phyloP scores from a whole-genome alignment of 306 rosid genomes.

The Carpinus fangiana region DNA sequence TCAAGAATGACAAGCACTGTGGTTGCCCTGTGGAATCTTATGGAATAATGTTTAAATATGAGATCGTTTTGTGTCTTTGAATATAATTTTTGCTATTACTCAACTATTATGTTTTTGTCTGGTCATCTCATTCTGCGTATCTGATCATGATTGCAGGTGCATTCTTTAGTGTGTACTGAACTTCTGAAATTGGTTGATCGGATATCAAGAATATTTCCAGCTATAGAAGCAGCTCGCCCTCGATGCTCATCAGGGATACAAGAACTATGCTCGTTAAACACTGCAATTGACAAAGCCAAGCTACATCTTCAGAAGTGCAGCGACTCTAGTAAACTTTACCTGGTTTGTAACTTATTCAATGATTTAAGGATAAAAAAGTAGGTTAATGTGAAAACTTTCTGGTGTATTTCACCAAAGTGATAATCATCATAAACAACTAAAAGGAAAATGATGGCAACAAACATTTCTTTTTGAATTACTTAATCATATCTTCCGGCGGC shows the following conservation, averaged over 20 bases:
- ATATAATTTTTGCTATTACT: slow-evolving; percentile 12
- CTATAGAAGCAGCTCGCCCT: slow-evolving; percentile 80
- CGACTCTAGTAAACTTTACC: slow-evolving; percentile 82
- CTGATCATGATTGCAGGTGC: slow-evolving; percentile 59
- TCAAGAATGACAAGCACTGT: background rate
- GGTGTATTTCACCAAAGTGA: background rate
- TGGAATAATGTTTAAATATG: slow-evolving; percentile 6
- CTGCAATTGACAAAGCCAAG: slow-evolving; percentile 55
- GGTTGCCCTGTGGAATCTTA: background rate
- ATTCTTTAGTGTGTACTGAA: slow-evolving; percentile 58
- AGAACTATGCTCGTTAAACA: slow-evolving; percentile 54
- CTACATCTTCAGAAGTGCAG: slow-evolving; percentile 57
- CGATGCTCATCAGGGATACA: slow-evolving; percentile 66
- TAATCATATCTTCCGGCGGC: no score
- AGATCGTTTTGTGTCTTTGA: background rate
- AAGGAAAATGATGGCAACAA: background rate
- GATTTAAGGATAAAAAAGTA: slow-evolving; percentile 10
- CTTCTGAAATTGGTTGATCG: slow-evolving; percentile 54
- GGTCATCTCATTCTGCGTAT: slow-evolving; percentile 17
- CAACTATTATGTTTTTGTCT: slow-evolving; percentile 17
- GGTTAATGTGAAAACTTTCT: slow-evolving; percentile 4
- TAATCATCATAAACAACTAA: background rate
- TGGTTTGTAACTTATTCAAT: slow-evolving; percentile 53
- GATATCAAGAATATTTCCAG: slow-evolving; percentile 54
- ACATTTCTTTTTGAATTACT: background rate